Conservation (phyloP, 495 filamentous ascomycete species). For the Podospora anserina region DNA sequence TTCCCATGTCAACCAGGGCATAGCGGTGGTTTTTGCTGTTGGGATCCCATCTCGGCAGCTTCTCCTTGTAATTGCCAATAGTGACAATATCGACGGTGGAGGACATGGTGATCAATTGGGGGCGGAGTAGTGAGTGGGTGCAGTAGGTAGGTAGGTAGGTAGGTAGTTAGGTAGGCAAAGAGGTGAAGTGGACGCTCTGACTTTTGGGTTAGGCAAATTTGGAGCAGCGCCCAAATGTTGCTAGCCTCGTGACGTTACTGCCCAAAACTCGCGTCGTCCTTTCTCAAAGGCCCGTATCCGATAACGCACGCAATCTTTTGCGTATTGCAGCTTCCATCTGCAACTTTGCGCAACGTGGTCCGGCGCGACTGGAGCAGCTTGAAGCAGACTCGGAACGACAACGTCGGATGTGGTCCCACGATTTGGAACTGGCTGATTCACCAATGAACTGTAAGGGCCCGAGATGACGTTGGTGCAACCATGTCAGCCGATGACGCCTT, state of each 20-base stretch:
- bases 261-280: neutral
- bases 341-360: neutral
- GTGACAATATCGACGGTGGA: conserved; percentile 42
- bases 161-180: neutral
- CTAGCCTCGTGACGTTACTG: neutral
- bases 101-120: conserved; percentile 17
- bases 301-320: neutral
- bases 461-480: neutral
- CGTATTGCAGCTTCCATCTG: neutral
- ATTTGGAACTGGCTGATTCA: neutral
- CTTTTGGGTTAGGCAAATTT: neutral
- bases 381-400: neutral
- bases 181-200: neutral
- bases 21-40: conserved; percentile 45
- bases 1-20: conserved; percentile 72
- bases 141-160: neutral
- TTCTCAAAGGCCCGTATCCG: neutral
- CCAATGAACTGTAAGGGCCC: neutral
- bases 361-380: neutral
- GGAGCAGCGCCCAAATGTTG: neutral
- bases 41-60: conserved; percentile 46
- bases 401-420: neutral
- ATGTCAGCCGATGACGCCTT: neutral
- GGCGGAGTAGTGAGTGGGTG: neutral
- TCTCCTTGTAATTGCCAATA: conserved; percentile 50